Base-by-base conservation (phyloP, 371 early-diverging fungal species). In the Syncephalastrum racemosum region DNA sequence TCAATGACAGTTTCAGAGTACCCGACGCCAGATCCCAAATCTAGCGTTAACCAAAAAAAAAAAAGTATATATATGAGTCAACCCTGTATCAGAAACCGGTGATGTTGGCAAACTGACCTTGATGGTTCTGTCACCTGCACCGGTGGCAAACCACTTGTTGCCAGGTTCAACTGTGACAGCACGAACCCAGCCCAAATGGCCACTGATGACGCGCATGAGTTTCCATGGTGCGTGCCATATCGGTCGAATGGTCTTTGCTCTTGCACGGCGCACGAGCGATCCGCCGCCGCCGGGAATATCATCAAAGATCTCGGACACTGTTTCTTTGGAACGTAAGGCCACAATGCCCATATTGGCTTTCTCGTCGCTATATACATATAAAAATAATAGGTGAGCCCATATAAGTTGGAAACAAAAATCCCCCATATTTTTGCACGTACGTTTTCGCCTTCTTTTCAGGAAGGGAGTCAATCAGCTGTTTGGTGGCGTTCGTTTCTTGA, bases 201-300 rank as follows among this genome's bases (percentile, higher is more conserved):
- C 99, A 62, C 91, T 90, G 53, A 98, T 95, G 43, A 97, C 95
- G 58, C 93, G 84, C 95, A 95, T 95, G 55, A 98, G 81, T 75
- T 95, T 96, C 97, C 98, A 98, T n/a, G 98, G 98, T 22, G 98
- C 93, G 71, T 98, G 98, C 97, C 97, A 98, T 49, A 86, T 75
- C 54, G 96, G 84, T 68, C 82, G 71, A 53, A 81, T 74, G 0
- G 73, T 75, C 72, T 80, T 80, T 46, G 84, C 81, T 19, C 72
- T 73, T 41, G 84, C 70, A 55, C 88, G 79, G 44, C 84, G 79
- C 19, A 87, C 80, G 49, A 85, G 68, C 6, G 85, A 84, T 2
- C 81, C 81, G 25, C 75, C 70, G 25, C 80, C 81, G 8, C 64
- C 68, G 39, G 68, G 63, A n/a, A 62, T 67, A 40, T 70, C 73